phyloP scores from a whole-genome alignment of 208 protist genomes.

The Leishmania braziliensis region DNA sequence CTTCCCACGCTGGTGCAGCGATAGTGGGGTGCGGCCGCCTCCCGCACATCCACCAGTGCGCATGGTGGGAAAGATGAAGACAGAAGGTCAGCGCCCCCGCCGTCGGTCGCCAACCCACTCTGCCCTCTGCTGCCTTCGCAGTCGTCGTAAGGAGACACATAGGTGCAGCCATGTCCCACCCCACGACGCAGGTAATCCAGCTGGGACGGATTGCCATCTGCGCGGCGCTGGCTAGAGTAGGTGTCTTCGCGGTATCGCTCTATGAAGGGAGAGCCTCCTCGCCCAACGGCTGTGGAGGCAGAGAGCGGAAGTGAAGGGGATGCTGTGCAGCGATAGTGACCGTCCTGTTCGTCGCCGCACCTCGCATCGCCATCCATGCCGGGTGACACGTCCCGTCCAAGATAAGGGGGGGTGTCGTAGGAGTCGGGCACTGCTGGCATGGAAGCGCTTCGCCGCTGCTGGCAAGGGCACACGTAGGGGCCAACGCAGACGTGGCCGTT shows the following conservation, averaged over 20 bases:
- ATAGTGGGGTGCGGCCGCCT: neutral
- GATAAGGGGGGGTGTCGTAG: neutral
- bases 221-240: slow-evolving; percentile 31
- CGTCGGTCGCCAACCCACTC: neutral
- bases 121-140: neutral
- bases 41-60: neutral
- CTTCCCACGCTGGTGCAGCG: neutral
- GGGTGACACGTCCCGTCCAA: neutral
- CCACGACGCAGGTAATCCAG: slow-evolving; percentile 21
- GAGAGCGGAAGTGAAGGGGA: neutral
- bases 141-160: neutral
- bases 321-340: neutral
- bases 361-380: neutral
- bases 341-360: neutral
- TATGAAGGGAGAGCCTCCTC: neutral
- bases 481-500: neutral
- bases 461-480: slow-evolving; percentile 14
- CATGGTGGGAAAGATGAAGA: neutral
- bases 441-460: slow-evolving; percentile 10
- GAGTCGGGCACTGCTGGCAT: neutral
- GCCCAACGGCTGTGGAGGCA: neutral
- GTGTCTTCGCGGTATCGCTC: slow-evolving; percentile 24
- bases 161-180: slow-evolving; percentile 1
- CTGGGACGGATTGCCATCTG: neutral
- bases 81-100: neutral